Base-by-base conservation (phyloP, 768 basidiomycete species). In the Lactarius akahatsu region DNA sequence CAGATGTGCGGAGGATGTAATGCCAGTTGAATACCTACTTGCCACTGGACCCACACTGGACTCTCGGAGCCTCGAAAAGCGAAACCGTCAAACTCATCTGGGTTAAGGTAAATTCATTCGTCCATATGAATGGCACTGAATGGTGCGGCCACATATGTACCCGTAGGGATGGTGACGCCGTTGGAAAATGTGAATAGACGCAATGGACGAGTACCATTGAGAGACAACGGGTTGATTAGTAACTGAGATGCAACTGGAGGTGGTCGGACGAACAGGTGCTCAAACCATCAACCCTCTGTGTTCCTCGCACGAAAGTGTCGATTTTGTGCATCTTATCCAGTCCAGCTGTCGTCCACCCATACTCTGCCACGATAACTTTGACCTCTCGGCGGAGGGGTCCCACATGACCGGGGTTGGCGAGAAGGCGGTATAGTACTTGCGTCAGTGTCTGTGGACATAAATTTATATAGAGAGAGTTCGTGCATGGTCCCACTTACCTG, bases 171-270 rank as follows among this genome's bases (percentile, higher is more conserved):
- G 52, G 70, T 67, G 1, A 77, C 78, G 6, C 81, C 82, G 69
- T 83, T 77, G 3, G 80, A 80, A 61, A 85, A 78, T 1, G 76
- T 79, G 70, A 78, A 78, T 50, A 80, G 78, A 60, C 77, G 72
- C 28, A 77, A 57, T 2, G 77, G 16, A 69, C 62, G 45, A 80
- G 66, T 8, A 41, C 38, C 13, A 72, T 76, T 77, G 43, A 57
- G 2, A 34, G 15, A 11, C 4, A 11, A 16, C n/a, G 43, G 6
- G 16, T 0, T 5, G 38, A 23, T 50, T 43, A 52, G 60, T 15
- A 36, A 34, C 43, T 26, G 32, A 36, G 23, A 34, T 9, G 32
- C 28, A 9, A 32, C 3, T 13, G 61, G 45, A 59, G 26, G 61
- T 41, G 11, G 52, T 64, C 60, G 6, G 34, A 63, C 71, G 54